Percentiles rank a stretch among this genome's conserved stretches.
Conservation (phyloP, 495 filamentous ascomycete genomes). For the Talaromyces nanjingensis region DNA sequence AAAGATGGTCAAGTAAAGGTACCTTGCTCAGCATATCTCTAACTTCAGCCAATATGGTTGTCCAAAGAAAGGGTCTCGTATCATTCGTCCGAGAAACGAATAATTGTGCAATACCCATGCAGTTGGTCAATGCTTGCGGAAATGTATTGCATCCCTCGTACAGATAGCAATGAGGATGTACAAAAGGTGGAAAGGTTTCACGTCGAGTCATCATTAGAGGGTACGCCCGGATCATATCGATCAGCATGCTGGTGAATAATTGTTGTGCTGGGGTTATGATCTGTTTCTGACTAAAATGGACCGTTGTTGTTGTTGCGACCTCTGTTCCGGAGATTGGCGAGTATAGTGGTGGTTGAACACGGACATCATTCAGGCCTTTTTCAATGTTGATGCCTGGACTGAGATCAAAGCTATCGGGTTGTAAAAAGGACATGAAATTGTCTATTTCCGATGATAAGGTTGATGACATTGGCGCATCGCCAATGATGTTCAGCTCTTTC, state of each 20-base stretch:
- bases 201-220: slow-evolving; percentile 9
- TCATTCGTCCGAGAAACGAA: slow-evolving; percentile 3
- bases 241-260: slow-evolving; percentile 1
- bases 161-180: neutral
- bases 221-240: slow-evolving; percentile 7
- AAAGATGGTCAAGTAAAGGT: neutral
- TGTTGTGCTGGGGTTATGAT: neutral
- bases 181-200: slow-evolving; percentile 9
- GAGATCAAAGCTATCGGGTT: neutral
- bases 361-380: neutral
- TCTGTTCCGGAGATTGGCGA: neutral
- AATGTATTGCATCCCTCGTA: slow-evolving; percentile 2
- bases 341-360: neutral
- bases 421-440: neutral
- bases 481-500: neutral
- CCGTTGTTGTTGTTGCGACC: neutral
- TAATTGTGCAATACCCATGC: slow-evolving; percentile 8
- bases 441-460: neutral
- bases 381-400: neutral
- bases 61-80: slow-evolving; percentile 5
- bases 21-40: neutral
- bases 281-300: slow-evolving; percentile 4
- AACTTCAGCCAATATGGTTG: slow-evolving; percentile 1
- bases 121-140: slow-evolving; percentile 2
- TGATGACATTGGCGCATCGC: neutral